Evolutionary conservation across 2,329 filamentous ascomycete genomes (phyloP).

Genomic region (Capronia americana): DNA sequence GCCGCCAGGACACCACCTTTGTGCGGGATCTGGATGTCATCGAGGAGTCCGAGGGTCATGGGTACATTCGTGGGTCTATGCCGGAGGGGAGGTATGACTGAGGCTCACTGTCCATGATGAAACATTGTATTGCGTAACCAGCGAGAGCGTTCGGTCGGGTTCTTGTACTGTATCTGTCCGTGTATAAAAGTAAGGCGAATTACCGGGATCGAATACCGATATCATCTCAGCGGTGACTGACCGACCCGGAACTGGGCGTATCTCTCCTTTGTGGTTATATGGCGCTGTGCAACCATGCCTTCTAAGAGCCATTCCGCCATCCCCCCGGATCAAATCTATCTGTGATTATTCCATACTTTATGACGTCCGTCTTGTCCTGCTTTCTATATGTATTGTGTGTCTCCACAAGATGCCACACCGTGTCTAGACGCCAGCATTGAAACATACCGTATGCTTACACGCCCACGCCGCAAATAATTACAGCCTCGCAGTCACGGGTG

Average conservation of each 20-base stretch:
- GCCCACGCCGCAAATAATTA: not conserved
- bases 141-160: not conserved
- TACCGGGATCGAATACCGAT: not conserved
- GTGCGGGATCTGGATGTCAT: slow-evolving; percentile 28
- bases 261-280: not conserved
- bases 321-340: not conserved
- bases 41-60: slow-evolving; percentile 28
- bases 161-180: not conserved
- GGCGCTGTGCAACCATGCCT: too few species aligned
- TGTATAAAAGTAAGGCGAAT: not conserved
- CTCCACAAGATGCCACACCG: not conserved
- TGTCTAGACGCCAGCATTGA: not conserved
- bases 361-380: not conserved
- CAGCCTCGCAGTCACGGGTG: slow-evolving; percentile 20
- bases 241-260: not conserved
- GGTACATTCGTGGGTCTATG: slow-evolving; percentile 27
- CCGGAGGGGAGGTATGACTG: slow-evolving; percentile 31
- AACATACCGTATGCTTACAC: not conserved
- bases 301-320: not conserved
- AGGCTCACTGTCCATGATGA: not conserved
- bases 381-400: not conserved
- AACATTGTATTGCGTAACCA: not conserved
- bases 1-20: slow-evolving; percentile 24
- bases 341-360: not conserved
- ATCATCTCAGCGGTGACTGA: not conserved